Base-by-base conservation (phyloP, 306 rosid genomes). In the Astragalus membranaceus region DNA sequence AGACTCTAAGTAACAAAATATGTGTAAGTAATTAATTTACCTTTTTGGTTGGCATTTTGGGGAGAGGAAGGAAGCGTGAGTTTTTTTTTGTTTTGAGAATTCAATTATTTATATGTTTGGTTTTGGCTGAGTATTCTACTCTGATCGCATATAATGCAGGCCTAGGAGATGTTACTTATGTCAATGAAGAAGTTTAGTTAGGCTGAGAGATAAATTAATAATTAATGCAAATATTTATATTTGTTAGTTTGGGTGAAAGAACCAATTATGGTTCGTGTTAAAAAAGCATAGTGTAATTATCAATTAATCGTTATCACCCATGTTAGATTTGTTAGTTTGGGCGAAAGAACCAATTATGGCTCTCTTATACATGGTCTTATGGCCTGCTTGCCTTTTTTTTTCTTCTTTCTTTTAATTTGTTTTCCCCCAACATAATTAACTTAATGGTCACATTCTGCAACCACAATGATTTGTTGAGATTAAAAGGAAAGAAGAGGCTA, bases 1-100 rank as follows among this genome's bases (percentile, higher is more conserved):
- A 26, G 30, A 0, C 4, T 26, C 30, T 26, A 26, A 26, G 30
- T 64, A 23, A 76, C 8, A 52, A 33, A 13, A 58, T 56, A 50
- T 49, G 66, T 7, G 11, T 16, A 72, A 67, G 26, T 46, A 52
- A 54, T 17, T 17, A 67, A 63, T 3, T 75, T 79, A 91, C 95
- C 92, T 74, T 81, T 82, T 82, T 75, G 54, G 77, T 58, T 68
- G 82, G 73, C 88, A 81, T 75, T 39, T 81, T 72, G 55, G 62
- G 67, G 58, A 29, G 55, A 66, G 49, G 30, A 23, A 39, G 29
- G 48, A 53, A 35, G 73, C 35, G 4, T 43, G 26, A 64, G 61
- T 44, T 16, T 72, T 65, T n/a, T n/a, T n/a, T n/a, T n/a, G n/a
- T n/a, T n/a, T 30, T 48, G 52, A 59, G 61, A 52, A 73, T 59